Percentiles rank a stretch among this genome's conserved stretches.
These are phyloP conservation scores for Nemania sp. DNA, from an alignment of 2,329 filamentous ascomycete species.

Conservation along the genomic window DNA sequence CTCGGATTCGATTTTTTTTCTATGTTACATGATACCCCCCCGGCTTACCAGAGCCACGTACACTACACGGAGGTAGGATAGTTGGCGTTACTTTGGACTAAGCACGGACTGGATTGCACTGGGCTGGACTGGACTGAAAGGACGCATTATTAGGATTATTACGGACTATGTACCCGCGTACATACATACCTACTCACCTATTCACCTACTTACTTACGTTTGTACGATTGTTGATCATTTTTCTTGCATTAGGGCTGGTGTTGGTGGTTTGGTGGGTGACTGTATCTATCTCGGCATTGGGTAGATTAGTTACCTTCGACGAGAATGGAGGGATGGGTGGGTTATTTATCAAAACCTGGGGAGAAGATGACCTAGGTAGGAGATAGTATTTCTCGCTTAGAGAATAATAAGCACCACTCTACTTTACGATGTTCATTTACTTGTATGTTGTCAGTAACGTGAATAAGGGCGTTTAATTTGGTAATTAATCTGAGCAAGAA, in stretches of 20 bases:
- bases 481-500: no score
- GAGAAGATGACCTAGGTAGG: no score
- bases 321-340: no score
- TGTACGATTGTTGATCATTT: not conserved
- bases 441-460: no score
- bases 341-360: no score
- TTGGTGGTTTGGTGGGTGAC: not conserved
- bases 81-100: constrained; percentile 1
- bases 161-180: not conserved
- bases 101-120: not conserved
- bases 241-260: not conserved
- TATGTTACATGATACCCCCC: constrained; percentile 13
- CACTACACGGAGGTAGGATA: not conserved
- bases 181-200: not conserved
- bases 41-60: constrained; percentile 4
- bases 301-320: not conserved
- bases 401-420: no score
- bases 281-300: not conserved
- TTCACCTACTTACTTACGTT: not conserved
- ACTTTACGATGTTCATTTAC: no score
- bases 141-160: not conserved
- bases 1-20: not conserved
- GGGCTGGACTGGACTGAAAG: not conserved
- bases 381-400: no score
- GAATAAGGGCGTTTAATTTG: no score